Percentiles rank a stretch among this genome's conserved stretches.
phyloP scores from a whole-genome alignment of 202 grass and related monocot genomes.

The Brachypodium distachyon region DNA sequence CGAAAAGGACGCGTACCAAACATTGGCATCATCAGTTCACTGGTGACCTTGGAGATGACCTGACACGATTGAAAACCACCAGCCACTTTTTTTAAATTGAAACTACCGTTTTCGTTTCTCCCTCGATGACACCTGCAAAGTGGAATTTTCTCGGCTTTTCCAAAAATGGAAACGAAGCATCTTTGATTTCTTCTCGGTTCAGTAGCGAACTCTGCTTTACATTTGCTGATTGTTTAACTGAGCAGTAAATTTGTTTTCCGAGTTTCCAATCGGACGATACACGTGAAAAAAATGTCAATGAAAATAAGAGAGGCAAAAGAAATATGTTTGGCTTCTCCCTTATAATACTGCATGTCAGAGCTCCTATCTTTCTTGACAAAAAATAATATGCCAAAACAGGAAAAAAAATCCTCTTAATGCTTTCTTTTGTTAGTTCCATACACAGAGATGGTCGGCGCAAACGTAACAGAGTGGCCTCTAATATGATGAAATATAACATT shows the following conservation, averaged over 20 bases:
- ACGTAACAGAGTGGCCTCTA: not conserved
- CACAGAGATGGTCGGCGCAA: not conserved
- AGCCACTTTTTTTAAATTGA: not conserved
- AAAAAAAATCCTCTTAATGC: not conserved
- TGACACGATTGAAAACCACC: constrained; percentile 24
- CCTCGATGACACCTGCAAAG: not conserved
- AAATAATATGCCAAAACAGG: too few relatives aligned
- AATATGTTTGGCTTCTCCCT: too few relatives aligned
- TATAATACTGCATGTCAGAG: too few relatives aligned
- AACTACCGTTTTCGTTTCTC: not conserved
- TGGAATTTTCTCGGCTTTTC: not conserved
- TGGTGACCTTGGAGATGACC: not conserved
- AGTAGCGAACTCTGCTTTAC: too few relatives aligned
- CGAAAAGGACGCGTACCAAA: constrained; percentile 54
- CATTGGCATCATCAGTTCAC: constrained; percentile 13
- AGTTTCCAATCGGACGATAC: not conserved
- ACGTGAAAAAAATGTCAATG: not conserved
- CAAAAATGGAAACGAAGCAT: constrained; percentile 20
- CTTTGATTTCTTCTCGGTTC: not conserved
- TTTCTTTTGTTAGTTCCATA: not conserved
- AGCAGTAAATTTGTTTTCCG: not conserved
- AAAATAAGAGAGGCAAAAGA: too few relatives aligned
- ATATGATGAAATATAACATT: not conserved
- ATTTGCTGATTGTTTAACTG: not conserved
- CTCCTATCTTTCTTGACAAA: too few relatives aligned